These are phyloP conservation scores for Inosperma sp. DNA, from an alignment of 768 basidiomycete species.

Conservation along the genomic window DNA sequence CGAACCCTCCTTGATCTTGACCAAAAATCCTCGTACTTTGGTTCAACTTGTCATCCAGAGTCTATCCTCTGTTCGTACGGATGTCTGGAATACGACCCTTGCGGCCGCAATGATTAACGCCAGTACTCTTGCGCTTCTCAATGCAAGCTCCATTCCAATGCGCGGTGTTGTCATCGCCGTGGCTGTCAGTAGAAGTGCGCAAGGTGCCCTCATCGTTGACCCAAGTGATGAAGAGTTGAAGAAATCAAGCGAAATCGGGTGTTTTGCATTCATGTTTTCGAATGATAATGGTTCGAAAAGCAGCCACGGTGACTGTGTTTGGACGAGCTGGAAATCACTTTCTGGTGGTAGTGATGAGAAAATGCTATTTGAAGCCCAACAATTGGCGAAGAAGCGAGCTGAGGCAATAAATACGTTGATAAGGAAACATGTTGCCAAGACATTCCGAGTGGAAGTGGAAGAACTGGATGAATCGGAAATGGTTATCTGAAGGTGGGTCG, in stretches of 20 bases:
- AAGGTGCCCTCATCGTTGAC: slow-evolving; percentile 43
- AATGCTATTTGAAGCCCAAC: slow-evolving; percentile 42
- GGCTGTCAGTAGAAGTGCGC: slow-evolving; percentile 41
- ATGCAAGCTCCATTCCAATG: slow-evolving; percentile 69
- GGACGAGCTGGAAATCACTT: slow-evolving; percentile 51
- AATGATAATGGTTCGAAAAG: slow-evolving; percentile 17
- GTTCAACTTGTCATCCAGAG: slow-evolving; percentile 76
- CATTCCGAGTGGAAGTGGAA: background rate
- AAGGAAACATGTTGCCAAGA: background rate
- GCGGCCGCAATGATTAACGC: slow-evolving; percentile 70
- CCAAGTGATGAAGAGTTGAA: slow-evolving; percentile 43
- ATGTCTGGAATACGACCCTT: slow-evolving; percentile 38
- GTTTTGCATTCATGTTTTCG: slow-evolving; percentile 64
- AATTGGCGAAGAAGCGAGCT: slow-evolving; percentile 30
- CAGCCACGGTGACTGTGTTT: slow-evolving; percentile 39
- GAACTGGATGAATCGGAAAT: background rate
- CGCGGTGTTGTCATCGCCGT: slow-evolving; percentile 69
- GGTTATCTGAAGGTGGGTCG: background rate
- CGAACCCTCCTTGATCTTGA: slow-evolving; percentile 59
- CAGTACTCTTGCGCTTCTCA: slow-evolving; percentile 60
- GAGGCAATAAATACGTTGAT: background rate
- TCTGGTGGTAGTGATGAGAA: slow-evolving; percentile 34
- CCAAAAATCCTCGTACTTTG: slow-evolving; percentile 64
- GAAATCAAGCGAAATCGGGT: slow-evolving; percentile 43
- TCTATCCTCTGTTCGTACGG: slow-evolving; percentile 29